These are phyloP conservation scores for Apiospora marii DNA, from an alignment of 2,329 filamentous ascomycete genomes.

Conservation along the genomic window DNA sequence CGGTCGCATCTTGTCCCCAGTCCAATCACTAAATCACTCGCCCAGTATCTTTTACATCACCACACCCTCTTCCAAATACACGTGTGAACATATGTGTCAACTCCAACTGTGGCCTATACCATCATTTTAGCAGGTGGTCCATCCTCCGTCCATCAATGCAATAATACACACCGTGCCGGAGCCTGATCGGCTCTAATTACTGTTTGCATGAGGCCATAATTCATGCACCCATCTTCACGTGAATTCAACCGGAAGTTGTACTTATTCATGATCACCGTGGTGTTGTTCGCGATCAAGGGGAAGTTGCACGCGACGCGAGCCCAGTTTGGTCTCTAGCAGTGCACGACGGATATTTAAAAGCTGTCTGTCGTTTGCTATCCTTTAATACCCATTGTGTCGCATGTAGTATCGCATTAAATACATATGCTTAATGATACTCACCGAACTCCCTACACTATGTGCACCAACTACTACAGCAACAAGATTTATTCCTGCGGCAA, in stretches of 20 bases:
- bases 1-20: conserved; percentile 10
- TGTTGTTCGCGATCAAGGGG: background rate
- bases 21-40: conserved; percentile 6
- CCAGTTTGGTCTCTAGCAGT: background rate
- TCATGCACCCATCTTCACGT: background rate
- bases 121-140: background rate
- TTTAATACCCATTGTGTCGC: background rate
- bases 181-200: background rate
- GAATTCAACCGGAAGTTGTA: background rate
- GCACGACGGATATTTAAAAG: background rate
- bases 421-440: background rate
- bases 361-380: background rate
- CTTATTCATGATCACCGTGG: background rate
- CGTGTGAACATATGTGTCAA: conserved; percentile 4
- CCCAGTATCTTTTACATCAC: background rate
- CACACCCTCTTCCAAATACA: conserved; percentile 8
- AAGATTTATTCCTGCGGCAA: conserved; percentile 11
- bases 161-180: background rate
- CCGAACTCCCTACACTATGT: background rate
- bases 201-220: background rate
- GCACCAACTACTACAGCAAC: background rate
- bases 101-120: background rate
- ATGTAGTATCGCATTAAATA: background rate
- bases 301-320: background rate
- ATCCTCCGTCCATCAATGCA: background rate